phyloP scores from a whole-genome alignment of 768 basidiomycete species.

The Termitomyces sp. region DNA sequence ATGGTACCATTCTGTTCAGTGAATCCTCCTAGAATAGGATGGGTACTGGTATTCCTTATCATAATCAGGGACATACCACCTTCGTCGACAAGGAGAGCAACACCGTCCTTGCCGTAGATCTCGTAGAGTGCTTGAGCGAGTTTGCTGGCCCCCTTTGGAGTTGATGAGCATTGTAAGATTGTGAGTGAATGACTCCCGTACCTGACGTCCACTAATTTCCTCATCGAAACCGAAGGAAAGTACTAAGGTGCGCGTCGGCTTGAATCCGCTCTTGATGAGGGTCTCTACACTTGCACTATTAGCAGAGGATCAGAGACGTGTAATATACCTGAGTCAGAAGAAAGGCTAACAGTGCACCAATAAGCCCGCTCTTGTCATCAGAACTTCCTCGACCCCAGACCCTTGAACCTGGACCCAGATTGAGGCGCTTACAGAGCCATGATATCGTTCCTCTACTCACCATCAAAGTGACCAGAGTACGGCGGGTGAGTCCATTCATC shows the following conservation, averaged over 20 bases:
- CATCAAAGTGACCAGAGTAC: conserved; percentile 56
- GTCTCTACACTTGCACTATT: conserved; percentile 56
- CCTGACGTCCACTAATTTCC: conserved; percentile 54
- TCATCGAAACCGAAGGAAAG: conserved; percentile 77
- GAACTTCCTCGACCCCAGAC: conserved; percentile 76
- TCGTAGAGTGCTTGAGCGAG: conserved; percentile 47
- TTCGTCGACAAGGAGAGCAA: conserved; percentile 86
- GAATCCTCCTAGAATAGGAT: conserved; percentile 39
- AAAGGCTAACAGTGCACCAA: conserved; percentile 40
- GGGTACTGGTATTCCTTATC: not conserved
- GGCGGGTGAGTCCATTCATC: conserved; percentile 55
- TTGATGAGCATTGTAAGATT: not conserved
- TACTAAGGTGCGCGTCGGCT: conserved; percentile 60
- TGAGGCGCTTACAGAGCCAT: not conserved
- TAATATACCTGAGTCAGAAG: not conserved
- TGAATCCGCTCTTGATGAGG: conserved; percentile 58
- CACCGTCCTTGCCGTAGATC: conserved; percentile 66
- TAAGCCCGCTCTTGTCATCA: conserved; percentile 76
- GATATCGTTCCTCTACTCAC: conserved; percentile 22
- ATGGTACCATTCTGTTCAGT: conserved; percentile 46
- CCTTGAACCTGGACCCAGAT: conserved; percentile 31
- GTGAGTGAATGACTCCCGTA: conserved; percentile 15
- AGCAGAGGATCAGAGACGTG: not conserved
- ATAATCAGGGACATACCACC: conserved; percentile 49
- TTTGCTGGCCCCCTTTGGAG: conserved; percentile 48